Conservation (phyloP, 495 filamentous ascomycete species). For the Neurospora pannonica region DNA sequence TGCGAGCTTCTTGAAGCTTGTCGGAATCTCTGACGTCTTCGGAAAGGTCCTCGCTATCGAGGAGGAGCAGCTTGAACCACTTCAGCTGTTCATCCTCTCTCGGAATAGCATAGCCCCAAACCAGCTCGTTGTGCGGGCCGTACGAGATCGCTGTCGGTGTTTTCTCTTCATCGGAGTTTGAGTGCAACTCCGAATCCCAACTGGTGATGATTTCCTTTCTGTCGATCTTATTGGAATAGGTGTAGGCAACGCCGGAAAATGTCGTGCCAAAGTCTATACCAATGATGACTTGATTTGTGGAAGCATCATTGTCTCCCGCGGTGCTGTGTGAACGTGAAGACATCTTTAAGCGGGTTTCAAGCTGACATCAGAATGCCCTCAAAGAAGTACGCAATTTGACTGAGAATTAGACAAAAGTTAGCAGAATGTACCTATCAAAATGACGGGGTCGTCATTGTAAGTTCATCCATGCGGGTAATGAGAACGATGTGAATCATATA, state of each 20-base stretch:
- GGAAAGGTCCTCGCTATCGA: slow-evolving; percentile 16
- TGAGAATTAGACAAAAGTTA: too few relatives aligned
- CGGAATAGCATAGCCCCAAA: slow-evolving; percentile 20
- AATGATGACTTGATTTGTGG: slow-evolving; percentile 8
- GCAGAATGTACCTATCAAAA: too few relatives aligned
- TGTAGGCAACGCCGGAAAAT: slow-evolving; percentile 17
- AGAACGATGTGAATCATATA: too few relatives aligned
- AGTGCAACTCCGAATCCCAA: slow-evolving; percentile 3
- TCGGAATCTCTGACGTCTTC: slow-evolving; percentile 2
- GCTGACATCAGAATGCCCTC: too few relatives aligned
- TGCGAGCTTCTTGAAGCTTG: slow-evolving; percentile 3
- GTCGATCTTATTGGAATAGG: slow-evolving; percentile 4
- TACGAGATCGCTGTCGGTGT: slow-evolving; percentile 12
- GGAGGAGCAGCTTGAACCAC: slow-evolving; percentile 27
- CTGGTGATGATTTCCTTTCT: slow-evolving; percentile 6
- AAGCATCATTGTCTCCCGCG: neutral
- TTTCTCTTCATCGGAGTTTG: slow-evolving; percentile 9
- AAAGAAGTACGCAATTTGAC: too few relatives aligned
- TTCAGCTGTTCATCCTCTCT: slow-evolving; percentile 6
- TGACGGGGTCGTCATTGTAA: too few relatives aligned
- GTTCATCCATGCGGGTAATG: too few relatives aligned
- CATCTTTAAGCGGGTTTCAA: neutral
- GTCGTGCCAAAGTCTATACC: slow-evolving; percentile 23
- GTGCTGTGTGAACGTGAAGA: neutral
- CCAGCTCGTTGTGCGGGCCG: neutral